Evolutionary conservation across 1,284 basidiomycete genomes (phyloP).

Genomic region (Clitocybe nebularis): DNA sequence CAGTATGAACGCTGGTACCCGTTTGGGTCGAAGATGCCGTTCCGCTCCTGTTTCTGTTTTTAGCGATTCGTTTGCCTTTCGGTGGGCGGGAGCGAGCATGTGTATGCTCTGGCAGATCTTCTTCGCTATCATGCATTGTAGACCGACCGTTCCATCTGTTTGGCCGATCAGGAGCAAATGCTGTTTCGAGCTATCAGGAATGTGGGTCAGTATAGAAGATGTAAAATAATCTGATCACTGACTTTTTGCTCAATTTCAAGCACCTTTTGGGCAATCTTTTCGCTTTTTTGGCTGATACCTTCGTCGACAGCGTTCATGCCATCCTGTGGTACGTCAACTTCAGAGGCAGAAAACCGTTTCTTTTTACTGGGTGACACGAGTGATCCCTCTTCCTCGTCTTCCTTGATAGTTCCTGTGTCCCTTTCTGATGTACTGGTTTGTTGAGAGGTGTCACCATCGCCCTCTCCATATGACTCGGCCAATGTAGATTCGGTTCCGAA

Average conservation of each 20-base stretch:
- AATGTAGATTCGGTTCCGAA: slow-evolving; percentile 74
- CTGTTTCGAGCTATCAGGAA: slow-evolving; percentile 59
- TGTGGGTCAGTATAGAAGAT: slow-evolving; percentile 7
- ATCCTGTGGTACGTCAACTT: slow-evolving; percentile 59
- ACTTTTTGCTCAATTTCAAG: slow-evolving; percentile 82
- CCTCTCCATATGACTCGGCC: slow-evolving; percentile 55
- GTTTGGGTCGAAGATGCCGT: slow-evolving; percentile 47
- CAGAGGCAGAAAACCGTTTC: slow-evolving; percentile 72
- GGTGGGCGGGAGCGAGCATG: slow-evolving; percentile 32
- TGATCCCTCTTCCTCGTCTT: slow-evolving; percentile 49
- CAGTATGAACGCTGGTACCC: slow-evolving; percentile 23
- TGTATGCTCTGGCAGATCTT: slow-evolving; percentile 37
- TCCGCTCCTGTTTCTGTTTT: slow-evolving; percentile 39
- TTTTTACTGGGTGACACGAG: slow-evolving; percentile 42
- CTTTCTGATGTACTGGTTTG: slow-evolving; percentile 39
- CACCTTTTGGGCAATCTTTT: slow-evolving; percentile 80
- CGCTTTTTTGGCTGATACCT: slow-evolving; percentile 77
- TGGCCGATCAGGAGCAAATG: slow-evolving; percentile 56
- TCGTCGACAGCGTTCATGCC: slow-evolving; percentile 80
- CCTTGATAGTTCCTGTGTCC: slow-evolving; percentile 47
- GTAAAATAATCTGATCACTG: slow-evolving; percentile 12
- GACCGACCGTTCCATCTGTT: slow-evolving; percentile 40
- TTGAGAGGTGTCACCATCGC: slow-evolving; percentile 32
- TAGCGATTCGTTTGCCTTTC: slow-evolving; percentile 27
- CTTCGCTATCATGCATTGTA: slow-evolving; percentile 43